Evolutionary conservation across 2,329 filamentous ascomycete genomes (phyloP).

Genomic region (Venturia oleaginea): DNA sequence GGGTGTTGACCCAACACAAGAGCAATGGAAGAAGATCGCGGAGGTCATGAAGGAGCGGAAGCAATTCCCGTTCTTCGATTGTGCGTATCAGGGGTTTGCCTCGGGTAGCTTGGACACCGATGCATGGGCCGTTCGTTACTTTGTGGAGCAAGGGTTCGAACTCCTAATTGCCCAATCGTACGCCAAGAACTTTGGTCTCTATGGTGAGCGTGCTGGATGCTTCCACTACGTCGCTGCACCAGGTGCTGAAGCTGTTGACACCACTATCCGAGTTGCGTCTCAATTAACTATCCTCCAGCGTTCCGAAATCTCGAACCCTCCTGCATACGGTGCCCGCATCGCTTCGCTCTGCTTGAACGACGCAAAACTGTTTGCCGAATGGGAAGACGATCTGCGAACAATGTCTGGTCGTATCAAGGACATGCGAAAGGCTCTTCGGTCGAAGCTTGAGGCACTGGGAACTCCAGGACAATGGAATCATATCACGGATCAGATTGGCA

Average conservation of each 20-base stretch:
- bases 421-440: constrained; percentile 73
- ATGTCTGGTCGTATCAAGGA: constrained; percentile 94
- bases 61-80: constrained; percentile 98
- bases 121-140: constrained; percentile 88
- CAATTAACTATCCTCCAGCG: constrained; percentile 92
- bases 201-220: constrained; percentile 90
- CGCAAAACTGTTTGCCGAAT: constrained; percentile 69
- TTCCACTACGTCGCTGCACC: constrained; percentile 87
- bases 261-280: constrained; percentile 60
- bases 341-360: constrained; percentile 81
- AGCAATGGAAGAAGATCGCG: constrained; percentile 91
- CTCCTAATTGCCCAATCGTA: constrained; percentile 45
- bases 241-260: constrained; percentile 53
- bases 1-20: constrained; percentile 84
- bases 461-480: constrained; percentile 94
- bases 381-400: constrained; percentile 82
- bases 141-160: constrained; percentile 82
- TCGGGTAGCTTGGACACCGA: constrained; percentile 80
- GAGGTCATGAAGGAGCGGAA: constrained; percentile 63
- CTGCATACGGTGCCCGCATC: constrained; percentile 86
- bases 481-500: constrained; percentile 97
- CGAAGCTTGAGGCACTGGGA: constrained; percentile 71
- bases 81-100: constrained; percentile 94
- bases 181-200: constrained; percentile 63
- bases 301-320: constrained; percentile 95